phyloP scores from a whole-genome alignment of 2,329 filamentous ascomycete species.

The Neoascochyta sp. region DNA sequence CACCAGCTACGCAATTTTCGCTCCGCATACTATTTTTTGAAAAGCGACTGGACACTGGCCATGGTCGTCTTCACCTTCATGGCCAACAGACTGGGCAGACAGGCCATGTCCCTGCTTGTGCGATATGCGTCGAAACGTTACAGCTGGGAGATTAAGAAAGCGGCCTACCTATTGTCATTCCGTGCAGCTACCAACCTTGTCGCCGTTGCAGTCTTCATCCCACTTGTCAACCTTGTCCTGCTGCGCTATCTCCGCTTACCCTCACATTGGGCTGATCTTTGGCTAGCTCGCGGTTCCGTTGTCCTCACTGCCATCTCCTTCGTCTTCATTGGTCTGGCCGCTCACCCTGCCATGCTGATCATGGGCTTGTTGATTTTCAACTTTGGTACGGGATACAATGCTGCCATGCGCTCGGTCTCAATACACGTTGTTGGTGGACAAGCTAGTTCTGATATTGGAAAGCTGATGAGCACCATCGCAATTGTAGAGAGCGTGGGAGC shows the following conservation, averaged over 20 bases:
- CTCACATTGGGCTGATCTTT: conserved; percentile 45
- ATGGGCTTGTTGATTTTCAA: conserved; percentile 47
- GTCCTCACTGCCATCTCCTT: conserved; percentile 44
- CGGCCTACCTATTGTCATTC: conserved; percentile 43
- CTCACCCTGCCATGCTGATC: conserved; percentile 42
- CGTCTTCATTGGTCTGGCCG: conserved; percentile 46
- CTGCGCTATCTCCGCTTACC: conserved; percentile 36
- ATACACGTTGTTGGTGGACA: conserved; percentile 48
- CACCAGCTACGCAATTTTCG: conserved; percentile 35
- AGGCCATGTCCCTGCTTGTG: conserved; percentile 47
- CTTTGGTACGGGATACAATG: conserved; percentile 47
- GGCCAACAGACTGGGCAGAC: conserved; percentile 48
- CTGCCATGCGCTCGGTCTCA: conserved; percentile 46
- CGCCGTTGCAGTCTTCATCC: conserved; percentile 47
- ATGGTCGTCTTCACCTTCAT: conserved; percentile 45
- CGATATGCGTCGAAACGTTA: conserved; percentile 53
- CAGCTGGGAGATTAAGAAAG: conserved; percentile 45
- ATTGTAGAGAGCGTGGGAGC: conserved; percentile 48
- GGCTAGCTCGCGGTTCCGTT: conserved; percentile 46
- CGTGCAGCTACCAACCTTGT: conserved; percentile 48
- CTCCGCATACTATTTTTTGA: conserved; percentile 40
- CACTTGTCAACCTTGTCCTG: conserved; percentile 40
- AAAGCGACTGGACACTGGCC: conserved; percentile 42
- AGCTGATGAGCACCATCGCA: conserved; percentile 49
- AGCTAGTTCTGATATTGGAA: conserved; percentile 42